Conservation (phyloP, 2,329 filamentous ascomycete species). For the Diaporthe humulicola region DNA sequence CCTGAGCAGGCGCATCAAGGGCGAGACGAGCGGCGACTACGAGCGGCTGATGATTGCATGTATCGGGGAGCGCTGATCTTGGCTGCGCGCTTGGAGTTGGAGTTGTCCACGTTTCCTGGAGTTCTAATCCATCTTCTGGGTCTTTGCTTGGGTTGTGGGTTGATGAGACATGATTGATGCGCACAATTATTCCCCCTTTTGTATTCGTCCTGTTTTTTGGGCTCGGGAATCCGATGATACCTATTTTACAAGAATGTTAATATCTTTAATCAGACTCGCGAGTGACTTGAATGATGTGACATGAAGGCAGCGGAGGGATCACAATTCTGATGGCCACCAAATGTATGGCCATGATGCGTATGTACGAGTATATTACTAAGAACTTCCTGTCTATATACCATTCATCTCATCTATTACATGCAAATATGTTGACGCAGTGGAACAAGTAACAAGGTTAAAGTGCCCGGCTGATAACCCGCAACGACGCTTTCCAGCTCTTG, state of each 20-base stretch:
- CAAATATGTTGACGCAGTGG: neutral
- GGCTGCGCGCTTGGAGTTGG: neutral
- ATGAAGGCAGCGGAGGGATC: neutral
- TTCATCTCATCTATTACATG: neutral
- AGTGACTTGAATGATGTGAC: neutral
- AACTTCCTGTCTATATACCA: neutral
- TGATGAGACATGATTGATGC: slow-evolving; percentile 31
- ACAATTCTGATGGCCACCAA: neutral
- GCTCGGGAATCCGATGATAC: neutral
- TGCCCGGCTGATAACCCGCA: neutral
- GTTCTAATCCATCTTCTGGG: neutral
- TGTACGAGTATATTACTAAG: neutral
- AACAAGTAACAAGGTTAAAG: neutral
- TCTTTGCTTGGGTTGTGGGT: neutral
- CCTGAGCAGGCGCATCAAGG: slow-evolving; percentile 77
- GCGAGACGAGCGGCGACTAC: slow-evolving; percentile 90
- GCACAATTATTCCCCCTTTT: slow-evolving; percentile 14
- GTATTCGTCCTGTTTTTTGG: neutral
- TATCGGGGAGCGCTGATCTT: slow-evolving; percentile 57
- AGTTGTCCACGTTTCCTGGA: neutral
- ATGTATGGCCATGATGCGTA: neutral
- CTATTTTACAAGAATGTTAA: slow-evolving; percentile 19
- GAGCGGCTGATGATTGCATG: slow-evolving; percentile 81
- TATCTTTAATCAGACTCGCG: neutral
- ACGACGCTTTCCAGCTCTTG: slow-evolving; percentile 24